Conservation (phyloP, 202 grass and related monocot species). For the Zoysia matrella region DNA sequence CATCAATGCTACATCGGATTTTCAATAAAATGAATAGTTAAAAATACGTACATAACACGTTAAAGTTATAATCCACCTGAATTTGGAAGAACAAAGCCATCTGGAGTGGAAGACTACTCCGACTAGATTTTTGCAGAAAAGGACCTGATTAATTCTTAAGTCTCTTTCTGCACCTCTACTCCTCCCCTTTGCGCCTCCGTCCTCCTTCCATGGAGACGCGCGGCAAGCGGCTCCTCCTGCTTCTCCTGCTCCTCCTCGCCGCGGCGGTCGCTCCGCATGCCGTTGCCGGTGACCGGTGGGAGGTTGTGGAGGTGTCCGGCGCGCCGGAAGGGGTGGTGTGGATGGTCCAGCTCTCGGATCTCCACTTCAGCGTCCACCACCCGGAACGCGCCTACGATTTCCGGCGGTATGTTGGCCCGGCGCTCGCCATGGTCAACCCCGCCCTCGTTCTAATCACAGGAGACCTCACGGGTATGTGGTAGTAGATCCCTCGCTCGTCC, state of each 20-base stretch:
- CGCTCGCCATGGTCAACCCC: constrained; percentile 82
- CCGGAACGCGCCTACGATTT: constrained; percentile 92
- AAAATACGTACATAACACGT: too few species aligned
- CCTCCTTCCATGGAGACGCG: constrained; percentile 44
- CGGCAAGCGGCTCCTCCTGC: constrained; percentile 36
- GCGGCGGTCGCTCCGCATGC: constrained; percentile 3
- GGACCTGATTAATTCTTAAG: too few species aligned
- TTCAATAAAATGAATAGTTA: too few species aligned
- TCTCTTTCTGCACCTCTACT: too few species aligned
- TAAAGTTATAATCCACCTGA: too few species aligned
- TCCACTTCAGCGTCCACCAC: constrained; percentile 96
- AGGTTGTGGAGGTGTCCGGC: constrained; percentile 63
- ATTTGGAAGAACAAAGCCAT: too few species aligned
- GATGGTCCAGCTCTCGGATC: constrained; percentile 91
- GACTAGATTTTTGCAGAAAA: too few species aligned
- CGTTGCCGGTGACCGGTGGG: constrained; percentile 17
- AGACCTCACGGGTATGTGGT: constrained; percentile 75
- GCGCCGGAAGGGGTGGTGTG: constrained; percentile 76
- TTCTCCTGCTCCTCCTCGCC: constrained; percentile 49
- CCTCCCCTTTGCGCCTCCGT: background rate
- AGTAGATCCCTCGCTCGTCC: background rate
- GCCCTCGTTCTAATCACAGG: constrained; percentile 92
- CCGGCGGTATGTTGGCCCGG: constrained; percentile 70
- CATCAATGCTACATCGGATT: too few species aligned
- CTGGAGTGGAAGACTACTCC: too few species aligned